Evolutionary conservation across 768 basidiomycete genomes (phyloP).

Genomic region (Gelatoporia subvermispora): DNA sequence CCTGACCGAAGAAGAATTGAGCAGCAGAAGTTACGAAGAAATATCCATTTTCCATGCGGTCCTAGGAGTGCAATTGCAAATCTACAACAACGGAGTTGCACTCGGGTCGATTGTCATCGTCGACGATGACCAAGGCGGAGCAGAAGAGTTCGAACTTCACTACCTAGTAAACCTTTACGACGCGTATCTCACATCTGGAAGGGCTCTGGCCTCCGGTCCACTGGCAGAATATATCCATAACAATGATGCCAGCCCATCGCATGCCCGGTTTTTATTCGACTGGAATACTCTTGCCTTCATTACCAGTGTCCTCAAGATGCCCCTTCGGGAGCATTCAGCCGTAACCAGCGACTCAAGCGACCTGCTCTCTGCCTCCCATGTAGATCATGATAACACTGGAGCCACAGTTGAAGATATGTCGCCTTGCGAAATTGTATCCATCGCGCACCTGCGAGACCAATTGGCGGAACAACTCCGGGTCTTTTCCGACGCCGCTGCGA

Average conservation of each 20-base stretch:
- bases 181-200: constrained; percentile 40
- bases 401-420: constrained; percentile 28
- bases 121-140: constrained; percentile 20
- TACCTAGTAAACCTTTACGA: constrained; percentile 45
- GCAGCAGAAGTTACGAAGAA: constrained; percentile 59
- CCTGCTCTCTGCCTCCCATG: constrained; percentile 41
- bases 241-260: constrained; percentile 34
- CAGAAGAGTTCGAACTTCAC: constrained; percentile 62
- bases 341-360: constrained; percentile 30
- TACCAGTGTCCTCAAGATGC: constrained; percentile 47
- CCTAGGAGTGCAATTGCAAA: constrained; percentile 65
- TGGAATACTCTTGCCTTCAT: constrained; percentile 64
- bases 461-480: constrained; percentile 58
- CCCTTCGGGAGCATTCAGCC: constrained; percentile 13
- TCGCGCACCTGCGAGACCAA: constrained; percentile 56
- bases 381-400: constrained; percentile 15
- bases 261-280: constrained; percentile 56
- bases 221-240: constrained; percentile 52
- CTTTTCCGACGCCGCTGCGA: constrained; percentile 46
- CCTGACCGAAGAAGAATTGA: constrained; percentile 42
- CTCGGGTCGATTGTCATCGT: constrained; percentile 60
- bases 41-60: constrained; percentile 52
- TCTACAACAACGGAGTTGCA: constrained; percentile 61
- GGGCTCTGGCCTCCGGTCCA: constrained; percentile 37
- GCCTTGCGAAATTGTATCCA: constrained; percentile 52